Percentiles rank a stretch among this genome's conserved stretches.
Evolutionary conservation across 345 rosid genomes (phyloP).

Genomic region (Citrus reticulata): DNA sequence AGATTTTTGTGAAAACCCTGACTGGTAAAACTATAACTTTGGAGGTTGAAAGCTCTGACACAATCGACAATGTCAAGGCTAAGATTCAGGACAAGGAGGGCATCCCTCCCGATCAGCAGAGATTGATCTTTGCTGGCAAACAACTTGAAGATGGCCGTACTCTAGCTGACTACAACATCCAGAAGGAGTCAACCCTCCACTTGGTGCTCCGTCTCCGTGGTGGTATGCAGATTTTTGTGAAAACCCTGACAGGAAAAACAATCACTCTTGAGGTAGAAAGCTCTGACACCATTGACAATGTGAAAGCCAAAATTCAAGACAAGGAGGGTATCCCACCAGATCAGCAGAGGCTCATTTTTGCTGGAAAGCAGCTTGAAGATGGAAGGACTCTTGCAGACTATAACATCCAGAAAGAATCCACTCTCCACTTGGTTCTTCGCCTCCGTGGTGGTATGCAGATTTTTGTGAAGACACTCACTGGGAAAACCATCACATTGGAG

Average conservation of each 20-base stretch:
- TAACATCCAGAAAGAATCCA: constrained; percentile 18
- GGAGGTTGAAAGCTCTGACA: constrained; percentile 19
- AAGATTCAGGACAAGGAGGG: constrained; percentile 27
- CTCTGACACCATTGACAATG: constrained; percentile 18
- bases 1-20: constrained; percentile 27
- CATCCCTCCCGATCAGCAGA: constrained; percentile 20
- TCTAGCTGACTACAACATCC: neutral
- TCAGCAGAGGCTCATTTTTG: constrained; percentile 12
- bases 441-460: constrained; percentile 24
- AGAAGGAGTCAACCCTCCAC: constrained; percentile 6
- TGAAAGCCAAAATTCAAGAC: constrained; percentile 12
- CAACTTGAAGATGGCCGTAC: constrained; percentile 2
- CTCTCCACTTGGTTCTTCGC: constrained; percentile 22
- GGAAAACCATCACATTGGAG: constrained; percentile 19
- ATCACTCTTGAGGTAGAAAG: constrained; percentile 17
- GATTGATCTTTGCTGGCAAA: constrained; percentile 12
- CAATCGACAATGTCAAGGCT: constrained; percentile 22
- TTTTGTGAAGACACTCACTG: constrained; percentile 20
- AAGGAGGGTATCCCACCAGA: constrained; percentile 22
- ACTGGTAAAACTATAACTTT: constrained; percentile 28
- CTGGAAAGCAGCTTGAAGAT: constrained; percentile 3
- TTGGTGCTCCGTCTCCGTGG: constrained; percentile 7
- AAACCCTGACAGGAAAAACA: constrained; percentile 13
- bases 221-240: constrained; percentile 9
- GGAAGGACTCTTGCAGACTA: constrained; percentile 11